Percentiles rank a stretch among this genome's conserved stretches.
phyloP scores from a whole-genome alignment of 306 rosid genomes.

The Cucurbita ficifolia region DNA sequence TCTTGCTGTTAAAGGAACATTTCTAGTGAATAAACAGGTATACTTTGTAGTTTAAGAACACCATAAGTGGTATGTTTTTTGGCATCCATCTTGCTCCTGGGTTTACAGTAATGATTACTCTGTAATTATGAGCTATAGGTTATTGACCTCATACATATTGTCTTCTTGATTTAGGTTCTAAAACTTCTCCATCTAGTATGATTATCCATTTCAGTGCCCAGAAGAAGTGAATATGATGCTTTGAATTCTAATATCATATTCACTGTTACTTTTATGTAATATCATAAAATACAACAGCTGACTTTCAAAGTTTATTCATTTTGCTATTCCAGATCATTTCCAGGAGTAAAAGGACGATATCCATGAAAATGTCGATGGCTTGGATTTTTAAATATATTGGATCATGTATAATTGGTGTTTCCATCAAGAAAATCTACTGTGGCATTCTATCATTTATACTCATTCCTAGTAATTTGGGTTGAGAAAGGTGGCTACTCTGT shows the following conservation, averaged over 20 bases:
- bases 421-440: background rate
- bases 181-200: background rate
- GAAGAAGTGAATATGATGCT: background rate
- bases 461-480: background rate
- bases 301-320: background rate
- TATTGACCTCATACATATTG: background rate
- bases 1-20: constrained; percentile 57
- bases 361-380: background rate
- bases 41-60: background rate
- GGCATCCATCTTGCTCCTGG: background rate
- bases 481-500: background rate
- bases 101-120: background rate
- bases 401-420: background rate
- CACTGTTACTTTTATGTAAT: background rate
- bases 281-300: background rate
- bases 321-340: background rate
- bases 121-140: background rate
- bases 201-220: background rate
- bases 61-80: background rate
- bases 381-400: background rate
- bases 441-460: background rate
- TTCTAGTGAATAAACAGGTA: constrained; percentile 62
- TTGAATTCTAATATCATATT: background rate
- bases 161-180: background rate
- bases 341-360: background rate